Evolutionary conservation across 371 early-diverging fungal species (phyloP).

Genomic region (Phascolomyces articulosus): DNA sequence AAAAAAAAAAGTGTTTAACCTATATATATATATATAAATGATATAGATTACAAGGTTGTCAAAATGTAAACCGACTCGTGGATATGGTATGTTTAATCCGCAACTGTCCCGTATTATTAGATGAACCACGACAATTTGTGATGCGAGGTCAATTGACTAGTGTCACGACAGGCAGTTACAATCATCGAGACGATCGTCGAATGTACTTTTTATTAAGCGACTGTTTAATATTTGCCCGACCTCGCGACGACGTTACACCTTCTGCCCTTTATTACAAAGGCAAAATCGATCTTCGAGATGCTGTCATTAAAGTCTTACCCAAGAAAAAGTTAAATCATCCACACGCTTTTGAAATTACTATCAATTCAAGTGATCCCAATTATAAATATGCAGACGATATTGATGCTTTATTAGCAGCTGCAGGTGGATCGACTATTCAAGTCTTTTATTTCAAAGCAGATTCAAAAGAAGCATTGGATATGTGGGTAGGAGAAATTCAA

Average conservation of each 20-base stretch:
- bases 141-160: slow-evolving; percentile 18
- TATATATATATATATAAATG: background rate
- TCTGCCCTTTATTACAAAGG: slow-evolving; percentile 19
- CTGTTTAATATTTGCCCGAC: slow-evolving; percentile 19
- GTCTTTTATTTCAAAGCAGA: slow-evolving; percentile 21
- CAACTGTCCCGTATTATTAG: slow-evolving; percentile 21
- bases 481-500: slow-evolving; percentile 21
- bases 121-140: slow-evolving; percentile 23
- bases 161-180: slow-evolving; percentile 7
- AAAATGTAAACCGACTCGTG: slow-evolving; percentile 17
- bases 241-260: slow-evolving; percentile 10
- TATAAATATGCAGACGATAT: slow-evolving; percentile 24
- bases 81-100: slow-evolving; percentile 18
- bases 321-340: slow-evolving; percentile 14
- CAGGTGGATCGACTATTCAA: slow-evolving; percentile 20
- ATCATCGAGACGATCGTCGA: slow-evolving; percentile 17
- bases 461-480: slow-evolving; percentile 16
- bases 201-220: slow-evolving; percentile 25
- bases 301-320: slow-evolving; percentile 14
- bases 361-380: slow-evolving; percentile 20
- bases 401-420: slow-evolving; percentile 20
- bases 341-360: slow-evolving; percentile 19
- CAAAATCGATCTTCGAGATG: slow-evolving; percentile 18
- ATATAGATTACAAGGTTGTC: slow-evolving; percentile 20
- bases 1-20: background rate